Evolutionary conservation across 805 yeast species (phyloP), one percentile per base, ranked within the genome.

Genomic region (Starmerella gropengiesseri): DNA sequence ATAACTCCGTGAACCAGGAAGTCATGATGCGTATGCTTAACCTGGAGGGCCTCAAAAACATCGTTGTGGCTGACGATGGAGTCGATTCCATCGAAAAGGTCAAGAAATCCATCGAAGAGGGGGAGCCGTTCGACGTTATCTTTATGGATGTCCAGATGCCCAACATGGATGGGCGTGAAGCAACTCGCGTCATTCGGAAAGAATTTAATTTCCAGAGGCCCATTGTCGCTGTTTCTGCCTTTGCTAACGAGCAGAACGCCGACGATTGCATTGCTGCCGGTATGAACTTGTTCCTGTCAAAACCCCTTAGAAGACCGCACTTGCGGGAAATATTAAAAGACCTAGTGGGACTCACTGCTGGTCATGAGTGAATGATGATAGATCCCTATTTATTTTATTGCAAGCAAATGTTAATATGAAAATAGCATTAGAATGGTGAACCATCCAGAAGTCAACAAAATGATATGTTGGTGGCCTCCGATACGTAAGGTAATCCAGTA

Each of bases 101-200:
- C 2, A 68, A 73, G 47, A 69, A 68, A 26, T 64, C 77, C 1
- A 53, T 64, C 20, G 49, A 41, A 5, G 46, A 37, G 4, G 51
- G 49, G 20, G 17, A 45, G 23, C 44, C 45, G 22, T 85, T 69
- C 58, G 89, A 84, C 58, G 62, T 89, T 41, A 75, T 91, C 2
- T 83, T 89, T 57, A 89, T 89, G 98, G 98, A 89, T 61, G 93
- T 89, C 40, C 96, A 89, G 62, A 89, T 87, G 97, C 97, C 97
- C 4, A 78, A 75, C 54, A 69, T 86, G 51, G 96, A 89, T 59
- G 98, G 98, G 3, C 64, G 87, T 23, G 67, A 76, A 20, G 94
- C 96, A 0, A 86, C 97, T 0, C 74, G 67, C 47, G 68, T 72
- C 55, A 80, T 89, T 27, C 68, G 95, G 34, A 62, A 67, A 14